Conservation (phyloP, 2,329 filamentous ascomycete genomes). For the Truncatella angustata region DNA sequence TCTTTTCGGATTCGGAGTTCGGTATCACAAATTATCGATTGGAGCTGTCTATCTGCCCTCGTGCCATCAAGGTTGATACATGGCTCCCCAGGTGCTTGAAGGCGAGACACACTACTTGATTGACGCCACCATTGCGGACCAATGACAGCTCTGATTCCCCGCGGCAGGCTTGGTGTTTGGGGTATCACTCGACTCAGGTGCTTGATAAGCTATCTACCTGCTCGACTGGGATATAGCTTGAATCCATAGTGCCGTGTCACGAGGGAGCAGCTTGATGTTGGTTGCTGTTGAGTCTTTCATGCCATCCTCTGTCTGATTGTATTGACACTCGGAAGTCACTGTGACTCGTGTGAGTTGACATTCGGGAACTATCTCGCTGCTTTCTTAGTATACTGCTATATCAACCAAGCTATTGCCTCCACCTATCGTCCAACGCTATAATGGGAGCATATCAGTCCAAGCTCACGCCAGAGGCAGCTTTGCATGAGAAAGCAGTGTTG, state of each 20-base stretch:
- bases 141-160: not conserved
- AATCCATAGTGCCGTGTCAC: not conserved
- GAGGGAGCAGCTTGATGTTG: not conserved
- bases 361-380: too few species aligned
- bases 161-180: not conserved
- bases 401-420: not conserved
- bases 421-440: constrained; percentile 5
- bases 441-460: constrained; percentile 49
- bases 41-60: not conserved
- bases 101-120: not conserved
- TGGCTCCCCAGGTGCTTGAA: not conserved
- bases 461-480: constrained; percentile 21
- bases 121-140: not conserved
- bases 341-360: not conserved
- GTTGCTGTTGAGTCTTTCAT: not conserved
- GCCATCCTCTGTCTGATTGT: not conserved
- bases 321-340: not conserved
- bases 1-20: not conserved
- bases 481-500: constrained; percentile 42
- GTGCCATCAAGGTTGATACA: not conserved
- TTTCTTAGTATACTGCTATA: not conserved
- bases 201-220: not conserved
- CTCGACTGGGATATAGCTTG: not conserved
- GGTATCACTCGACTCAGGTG: not conserved
- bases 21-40: not conserved